Conservation (phyloP, 2,329 filamentous ascomycete genomes). For the Penicillium hesseltinei region DNA sequence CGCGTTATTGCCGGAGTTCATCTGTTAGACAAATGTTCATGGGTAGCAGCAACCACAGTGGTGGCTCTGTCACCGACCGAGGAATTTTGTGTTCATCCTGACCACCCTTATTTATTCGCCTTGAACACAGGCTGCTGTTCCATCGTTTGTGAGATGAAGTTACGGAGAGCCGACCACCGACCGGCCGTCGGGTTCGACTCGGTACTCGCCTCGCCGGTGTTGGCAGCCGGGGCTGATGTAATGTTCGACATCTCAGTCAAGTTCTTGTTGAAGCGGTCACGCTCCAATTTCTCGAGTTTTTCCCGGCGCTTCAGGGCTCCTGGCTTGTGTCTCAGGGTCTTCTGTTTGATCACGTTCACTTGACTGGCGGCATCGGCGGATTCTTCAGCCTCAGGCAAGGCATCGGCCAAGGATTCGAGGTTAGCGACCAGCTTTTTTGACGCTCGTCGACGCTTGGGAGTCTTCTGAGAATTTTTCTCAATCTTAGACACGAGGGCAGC, state of each 20-base stretch:
- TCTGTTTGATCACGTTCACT: conserved; percentile 69
- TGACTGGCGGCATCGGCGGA: conserved; percentile 48
- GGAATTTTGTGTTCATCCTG: not conserved
- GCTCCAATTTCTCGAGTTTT: conserved; percentile 74
- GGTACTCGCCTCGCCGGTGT: conserved; percentile 18
- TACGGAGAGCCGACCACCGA: conserved; percentile 77
- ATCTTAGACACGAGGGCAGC: conserved; percentile 76
- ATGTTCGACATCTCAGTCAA: conserved; percentile 68
- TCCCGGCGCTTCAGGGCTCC: conserved; percentile 84
- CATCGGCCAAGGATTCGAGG: conserved; percentile 74
- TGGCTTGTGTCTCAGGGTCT: conserved; percentile 69
- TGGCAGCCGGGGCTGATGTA: conserved; percentile 25
- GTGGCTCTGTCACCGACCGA: not conserved
- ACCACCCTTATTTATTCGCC: conserved; percentile 25
- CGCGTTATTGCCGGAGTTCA: not conserved
- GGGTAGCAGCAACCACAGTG: not conserved
- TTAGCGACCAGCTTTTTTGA: conserved; percentile 75
- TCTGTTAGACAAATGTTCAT: not conserved
- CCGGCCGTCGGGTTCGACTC: conserved; percentile 48
- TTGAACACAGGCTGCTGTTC: conserved; percentile 80
- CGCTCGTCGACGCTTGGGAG: conserved; percentile 64
- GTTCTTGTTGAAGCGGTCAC: conserved; percentile 78
- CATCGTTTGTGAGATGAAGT: conserved; percentile 82
- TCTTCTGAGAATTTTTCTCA: conserved; percentile 57
- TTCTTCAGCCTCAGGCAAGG: conserved; percentile 63